Evolutionary conservation across 192 early-diverging fungal species (phyloP).

Genomic region (Funneliformis mosseae): DNA sequence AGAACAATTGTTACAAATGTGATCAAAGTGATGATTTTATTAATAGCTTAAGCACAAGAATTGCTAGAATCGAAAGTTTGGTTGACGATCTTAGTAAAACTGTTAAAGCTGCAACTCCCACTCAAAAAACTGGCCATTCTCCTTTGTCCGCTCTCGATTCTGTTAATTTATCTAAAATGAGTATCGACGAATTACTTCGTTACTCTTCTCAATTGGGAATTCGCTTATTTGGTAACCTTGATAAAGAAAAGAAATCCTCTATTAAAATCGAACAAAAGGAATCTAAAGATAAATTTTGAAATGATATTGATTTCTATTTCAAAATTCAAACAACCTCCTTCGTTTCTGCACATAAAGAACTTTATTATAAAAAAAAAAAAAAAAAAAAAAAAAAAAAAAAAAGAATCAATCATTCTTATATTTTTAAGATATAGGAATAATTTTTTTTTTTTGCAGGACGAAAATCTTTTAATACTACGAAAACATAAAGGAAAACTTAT

Average conservation of each 20-base stretch:
- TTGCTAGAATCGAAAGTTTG: neutral
- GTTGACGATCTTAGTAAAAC: neutral
- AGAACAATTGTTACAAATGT: neutral
- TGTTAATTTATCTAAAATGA: neutral
- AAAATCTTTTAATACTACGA: neutral
- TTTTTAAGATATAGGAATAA: neutral
- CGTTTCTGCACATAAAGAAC: neutral
- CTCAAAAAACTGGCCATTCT: neutral
- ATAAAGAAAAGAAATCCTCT: neutral
- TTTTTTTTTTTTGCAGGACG: neutral
- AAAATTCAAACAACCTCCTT: neutral
- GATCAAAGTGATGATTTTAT: neutral
- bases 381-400: too few species aligned
- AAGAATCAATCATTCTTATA: too few species aligned
- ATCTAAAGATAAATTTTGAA: neutral
- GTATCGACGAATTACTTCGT: neutral
- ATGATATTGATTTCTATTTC: neutral
- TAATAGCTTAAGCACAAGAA: neutral
- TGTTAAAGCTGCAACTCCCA: neutral
- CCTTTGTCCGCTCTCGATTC: neutral
- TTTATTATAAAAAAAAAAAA: too few species aligned
- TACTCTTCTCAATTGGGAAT: neutral
- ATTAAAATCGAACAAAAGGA: neutral
- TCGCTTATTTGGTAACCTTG: neutral
- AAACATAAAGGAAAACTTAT: neutral